Percentiles rank a stretch among this genome's conserved stretches.
Conservation (phyloP, 108 stramenopile genomes). For the Aurantiochytrium sp. region DNA sequence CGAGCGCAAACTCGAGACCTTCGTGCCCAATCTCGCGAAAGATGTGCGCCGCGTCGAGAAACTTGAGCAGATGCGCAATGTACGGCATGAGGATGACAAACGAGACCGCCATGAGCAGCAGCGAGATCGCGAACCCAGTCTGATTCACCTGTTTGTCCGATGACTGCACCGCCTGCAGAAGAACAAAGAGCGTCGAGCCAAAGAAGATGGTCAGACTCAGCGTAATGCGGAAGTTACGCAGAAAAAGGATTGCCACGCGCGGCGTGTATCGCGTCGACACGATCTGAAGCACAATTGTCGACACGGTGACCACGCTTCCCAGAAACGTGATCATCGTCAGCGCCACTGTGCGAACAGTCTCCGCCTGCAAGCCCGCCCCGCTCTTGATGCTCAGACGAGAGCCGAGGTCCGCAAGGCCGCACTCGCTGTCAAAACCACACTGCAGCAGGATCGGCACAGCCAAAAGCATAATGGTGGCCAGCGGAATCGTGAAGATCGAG, state of each 20-base stretch:
- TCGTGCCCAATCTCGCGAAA: constrained; percentile 8
- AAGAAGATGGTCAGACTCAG: not conserved
- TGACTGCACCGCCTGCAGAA: not conserved
- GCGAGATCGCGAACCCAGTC: not conserved
- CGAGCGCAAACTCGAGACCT: not conserved
- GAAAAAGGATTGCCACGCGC: not conserved
- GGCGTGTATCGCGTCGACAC: constrained; percentile 14
- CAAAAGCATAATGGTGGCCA: too few species aligned
- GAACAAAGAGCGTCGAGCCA: not conserved
- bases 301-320: not conserved
- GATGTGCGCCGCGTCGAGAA: not conserved
- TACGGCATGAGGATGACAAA: constrained; percentile 23
- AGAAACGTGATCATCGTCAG: constrained; percentile 13
- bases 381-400: not conserved
- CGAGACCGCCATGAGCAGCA: not conserved
- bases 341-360: not conserved
- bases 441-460: too few species aligned
- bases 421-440: too few species aligned
- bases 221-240: not conserved
- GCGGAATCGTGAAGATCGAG: too few species aligned
- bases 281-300: constrained; percentile 2
- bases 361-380: not conserved
- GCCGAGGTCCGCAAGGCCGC: too few species aligned
- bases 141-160: not conserved
- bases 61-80: not conserved